Conservation (phyloP, 176 grass and related monocot genomes). For the Saccharum officinarum region DNA sequence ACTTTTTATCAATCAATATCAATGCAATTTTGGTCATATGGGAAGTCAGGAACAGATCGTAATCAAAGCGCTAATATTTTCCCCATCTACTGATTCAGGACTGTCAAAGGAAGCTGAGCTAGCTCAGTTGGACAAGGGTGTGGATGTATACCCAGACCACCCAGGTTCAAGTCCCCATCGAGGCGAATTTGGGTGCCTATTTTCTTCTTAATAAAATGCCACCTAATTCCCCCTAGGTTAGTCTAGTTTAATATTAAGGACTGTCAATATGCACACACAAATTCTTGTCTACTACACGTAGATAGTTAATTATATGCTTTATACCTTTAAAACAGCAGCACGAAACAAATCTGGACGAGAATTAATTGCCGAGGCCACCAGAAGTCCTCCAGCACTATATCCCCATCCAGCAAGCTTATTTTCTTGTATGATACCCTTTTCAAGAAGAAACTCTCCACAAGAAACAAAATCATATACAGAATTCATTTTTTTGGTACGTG, state of each 20-base stretch:
- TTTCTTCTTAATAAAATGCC: neutral
- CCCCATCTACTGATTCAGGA: neutral
- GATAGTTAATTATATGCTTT: neutral
- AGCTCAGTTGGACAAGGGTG: neutral
- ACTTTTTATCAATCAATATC: neutral
- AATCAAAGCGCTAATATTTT: neutral
- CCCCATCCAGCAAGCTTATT: conserved; percentile 94
- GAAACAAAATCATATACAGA: conserved; percentile 90
- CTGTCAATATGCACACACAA: neutral
- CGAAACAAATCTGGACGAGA: conserved; percentile 76
- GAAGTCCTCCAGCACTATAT: conserved; percentile 88
- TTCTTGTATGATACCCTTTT: conserved; percentile 80
- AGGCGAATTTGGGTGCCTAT: neutral
- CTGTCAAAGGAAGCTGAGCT: neutral
- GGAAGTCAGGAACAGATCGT: neutral
- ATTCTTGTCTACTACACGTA: neutral
- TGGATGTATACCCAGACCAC: neutral
- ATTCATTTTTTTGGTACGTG: conserved; percentile 65
- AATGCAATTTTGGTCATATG: neutral
- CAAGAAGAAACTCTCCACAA: conserved; percentile 92
- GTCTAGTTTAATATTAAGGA: neutral
- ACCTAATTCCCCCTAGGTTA: neutral
- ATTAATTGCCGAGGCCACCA: conserved; percentile 95
- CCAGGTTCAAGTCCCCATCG: neutral
- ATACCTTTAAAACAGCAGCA: conserved; percentile 88